Percentiles rank a stretch among this genome's conserved stretches.
Evolutionary conservation across 805 yeast genomes (phyloP).

Genomic region (Metschnikowia lochheadii): DNA sequence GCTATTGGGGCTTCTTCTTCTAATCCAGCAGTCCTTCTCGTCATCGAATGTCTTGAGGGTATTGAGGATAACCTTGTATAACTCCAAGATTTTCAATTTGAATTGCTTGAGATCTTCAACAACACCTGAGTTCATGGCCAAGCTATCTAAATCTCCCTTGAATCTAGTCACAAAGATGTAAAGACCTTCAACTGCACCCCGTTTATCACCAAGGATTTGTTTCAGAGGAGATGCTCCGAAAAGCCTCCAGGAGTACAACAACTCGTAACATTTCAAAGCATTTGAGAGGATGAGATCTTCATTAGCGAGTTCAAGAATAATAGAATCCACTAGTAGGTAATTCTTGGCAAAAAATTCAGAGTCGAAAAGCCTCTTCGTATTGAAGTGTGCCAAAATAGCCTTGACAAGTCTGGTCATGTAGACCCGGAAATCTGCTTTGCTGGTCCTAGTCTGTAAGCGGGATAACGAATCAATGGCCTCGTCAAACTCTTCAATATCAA

Average conservation of each 20-base stretch:
- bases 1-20: conserved; percentile 18
- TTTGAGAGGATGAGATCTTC: conserved; percentile 26
- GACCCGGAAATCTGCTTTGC: conserved; percentile 11
- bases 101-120: conserved; percentile 28
- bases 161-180: conserved; percentile 36
- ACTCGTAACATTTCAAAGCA: conserved; percentile 34
- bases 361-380: conserved; percentile 23
- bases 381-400: conserved; percentile 22
- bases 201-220: conserved; percentile 22
- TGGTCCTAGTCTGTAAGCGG: conserved; percentile 3
- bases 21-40: conserved; percentile 37
- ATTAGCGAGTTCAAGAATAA: conserved; percentile 31
- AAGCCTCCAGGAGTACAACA: conserved; percentile 40
- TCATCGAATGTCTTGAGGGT: conserved; percentile 31
- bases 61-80: conserved; percentile 39
- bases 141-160: conserved; percentile 21
- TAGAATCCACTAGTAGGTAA: conserved; percentile 31
- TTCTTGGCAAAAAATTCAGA: conserved; percentile 19
- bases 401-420: conserved; percentile 25
- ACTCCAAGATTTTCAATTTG: conserved; percentile 37
- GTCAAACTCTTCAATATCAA: conserved; percentile 9
- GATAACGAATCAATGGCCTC: conserved; percentile 12
- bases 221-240: conserved; percentile 7
- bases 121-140: conserved; percentile 13
- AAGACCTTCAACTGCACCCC: conserved; percentile 44